Percentiles rank a stretch among this genome's conserved stretches.
Conservation (phyloP, 2,329 filamentous ascomycete species). For the Orbilia ellipsospora region DNA sequence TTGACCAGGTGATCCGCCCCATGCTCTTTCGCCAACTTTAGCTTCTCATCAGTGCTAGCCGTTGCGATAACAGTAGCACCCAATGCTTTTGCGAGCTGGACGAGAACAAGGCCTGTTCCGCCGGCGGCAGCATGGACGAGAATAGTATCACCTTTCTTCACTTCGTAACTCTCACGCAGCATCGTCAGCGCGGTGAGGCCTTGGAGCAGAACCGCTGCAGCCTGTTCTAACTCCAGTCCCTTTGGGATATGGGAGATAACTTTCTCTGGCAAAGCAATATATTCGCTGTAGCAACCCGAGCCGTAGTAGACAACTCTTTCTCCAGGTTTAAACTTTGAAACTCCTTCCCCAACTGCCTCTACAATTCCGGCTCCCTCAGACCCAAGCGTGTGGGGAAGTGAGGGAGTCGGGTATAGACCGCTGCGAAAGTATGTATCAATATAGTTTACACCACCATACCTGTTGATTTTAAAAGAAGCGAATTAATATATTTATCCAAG, state of each 20-base stretch:
- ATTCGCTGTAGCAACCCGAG: slow-evolving; percentile 69
- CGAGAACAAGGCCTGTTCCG: slow-evolving; percentile 79
- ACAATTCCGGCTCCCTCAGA: slow-evolving; percentile 81
- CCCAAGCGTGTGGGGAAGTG: slow-evolving; percentile 79
- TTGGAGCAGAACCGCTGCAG: slow-evolving; percentile 78
- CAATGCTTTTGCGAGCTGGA: slow-evolving; percentile 74
- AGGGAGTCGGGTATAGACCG: slow-evolving; percentile 78
- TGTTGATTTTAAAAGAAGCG: background rate
- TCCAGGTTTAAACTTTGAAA: slow-evolving; percentile 68
- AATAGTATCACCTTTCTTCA: slow-evolving; percentile 81
- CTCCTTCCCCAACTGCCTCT: slow-evolving; percentile 70
- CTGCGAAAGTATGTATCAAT: slow-evolving; percentile 94
- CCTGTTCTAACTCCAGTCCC: slow-evolving; percentile 70
- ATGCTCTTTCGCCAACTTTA: slow-evolving; percentile 73
- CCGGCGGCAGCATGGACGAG: slow-evolving; percentile 88
- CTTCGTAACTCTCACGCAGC: slow-evolving; percentile 76
- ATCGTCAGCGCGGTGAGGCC: slow-evolving; percentile 85
- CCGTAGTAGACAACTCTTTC: slow-evolving; percentile 78
- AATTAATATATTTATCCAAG: background rate
- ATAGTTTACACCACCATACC: slow-evolving; percentile 81
- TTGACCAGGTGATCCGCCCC: slow-evolving; percentile 80
- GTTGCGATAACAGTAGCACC: slow-evolving; percentile 85
- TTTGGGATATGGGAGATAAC: slow-evolving; percentile 74
- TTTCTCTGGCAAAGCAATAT: slow-evolving; percentile 67
- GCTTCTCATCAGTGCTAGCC: slow-evolving; percentile 78